These are phyloP conservation scores for Saussurea involucrata DNA, from an alignment of 129 eudicot species.

Conservation along the genomic window DNA sequence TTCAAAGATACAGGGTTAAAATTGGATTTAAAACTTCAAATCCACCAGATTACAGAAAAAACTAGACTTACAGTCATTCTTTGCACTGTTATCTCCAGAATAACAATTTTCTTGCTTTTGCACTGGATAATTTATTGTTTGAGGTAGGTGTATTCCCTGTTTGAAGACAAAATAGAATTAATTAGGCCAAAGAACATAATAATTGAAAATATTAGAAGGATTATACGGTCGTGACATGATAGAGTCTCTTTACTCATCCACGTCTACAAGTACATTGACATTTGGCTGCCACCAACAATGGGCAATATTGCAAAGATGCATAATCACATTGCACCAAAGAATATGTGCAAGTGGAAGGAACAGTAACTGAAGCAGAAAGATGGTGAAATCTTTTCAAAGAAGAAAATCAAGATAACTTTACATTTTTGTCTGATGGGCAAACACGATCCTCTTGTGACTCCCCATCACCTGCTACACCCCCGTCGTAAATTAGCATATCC, in stretches of 20 bases:
- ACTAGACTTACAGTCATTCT: constrained; percentile 31
- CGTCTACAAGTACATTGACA: neutral
- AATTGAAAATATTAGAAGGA: neutral
- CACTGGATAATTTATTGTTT: constrained; percentile 16
- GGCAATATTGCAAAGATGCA: neutral
- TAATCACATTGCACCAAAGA: neutral
- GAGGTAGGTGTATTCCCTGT: constrained; percentile 37
- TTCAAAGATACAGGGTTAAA: neutral
- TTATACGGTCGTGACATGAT: neutral
- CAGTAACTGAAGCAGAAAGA: neutral
- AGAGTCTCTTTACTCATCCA: neutral
- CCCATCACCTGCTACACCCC: constrained; percentile 24
- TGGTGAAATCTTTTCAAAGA: neutral
- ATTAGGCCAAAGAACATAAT: neutral
- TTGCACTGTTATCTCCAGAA: constrained; percentile 30
- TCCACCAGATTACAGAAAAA: neutral
- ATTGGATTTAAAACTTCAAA: neutral
- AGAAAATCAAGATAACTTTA: constrained; percentile 27
- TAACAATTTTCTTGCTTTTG: constrained; percentile 26
- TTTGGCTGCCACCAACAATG: constrained; percentile 1
- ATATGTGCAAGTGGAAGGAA: neutral
- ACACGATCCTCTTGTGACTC: constrained; percentile 20
- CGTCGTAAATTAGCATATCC: constrained; percentile 40
- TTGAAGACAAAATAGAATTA: constrained; percentile 3
- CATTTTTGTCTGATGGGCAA: constrained; percentile 34